Conservation (phyloP, 768 basidiomycete genomes). For the Trametopsis cervina region DNA sequence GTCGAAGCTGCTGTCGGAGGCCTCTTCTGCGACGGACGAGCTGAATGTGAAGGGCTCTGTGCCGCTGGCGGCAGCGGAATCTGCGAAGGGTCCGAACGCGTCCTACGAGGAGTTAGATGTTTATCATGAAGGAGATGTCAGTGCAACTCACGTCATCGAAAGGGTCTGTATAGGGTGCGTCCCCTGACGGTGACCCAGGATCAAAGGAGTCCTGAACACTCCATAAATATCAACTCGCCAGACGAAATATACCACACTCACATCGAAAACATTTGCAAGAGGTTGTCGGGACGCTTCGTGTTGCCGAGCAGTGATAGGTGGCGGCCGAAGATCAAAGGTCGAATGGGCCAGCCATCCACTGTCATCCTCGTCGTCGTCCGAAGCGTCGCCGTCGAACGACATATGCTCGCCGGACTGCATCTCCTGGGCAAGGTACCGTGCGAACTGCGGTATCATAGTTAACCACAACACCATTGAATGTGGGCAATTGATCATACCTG, state of each 20-base stretch:
- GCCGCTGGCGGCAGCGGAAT: constrained; percentile 41
- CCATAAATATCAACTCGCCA: too few species aligned
- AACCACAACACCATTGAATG: neutral
- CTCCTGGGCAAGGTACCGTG: constrained; percentile 70
- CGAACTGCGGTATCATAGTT: constrained; percentile 69
- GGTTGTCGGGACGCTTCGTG: constrained; percentile 24
- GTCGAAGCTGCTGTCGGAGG: constrained; percentile 55
- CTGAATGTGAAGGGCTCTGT: constrained; percentile 49
- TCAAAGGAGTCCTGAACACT: constrained; percentile 26
- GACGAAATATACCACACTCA: too few species aligned
- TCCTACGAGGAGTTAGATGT: constrained; percentile 14
- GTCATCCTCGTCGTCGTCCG: constrained; percentile 62
- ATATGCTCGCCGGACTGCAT: constrained; percentile 58
- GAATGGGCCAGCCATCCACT: constrained; percentile 78
- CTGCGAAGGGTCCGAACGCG: constrained; percentile 65
- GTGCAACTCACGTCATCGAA: constrained; percentile 38
- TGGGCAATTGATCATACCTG: constrained; percentile 27
- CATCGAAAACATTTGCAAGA: constrained; percentile 25
- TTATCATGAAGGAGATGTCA: neutral
- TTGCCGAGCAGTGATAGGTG: constrained; percentile 20
- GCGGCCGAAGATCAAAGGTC: constrained; percentile 42
- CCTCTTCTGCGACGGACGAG: constrained; percentile 50
- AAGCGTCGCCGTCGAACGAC: constrained; percentile 42
- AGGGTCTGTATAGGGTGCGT: constrained; percentile 22
- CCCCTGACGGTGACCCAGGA: constrained; percentile 13